Base-by-base conservation (phyloP, 2,329 filamentous ascomycete genomes). In the Myriosclerotinia scirpicola region DNA sequence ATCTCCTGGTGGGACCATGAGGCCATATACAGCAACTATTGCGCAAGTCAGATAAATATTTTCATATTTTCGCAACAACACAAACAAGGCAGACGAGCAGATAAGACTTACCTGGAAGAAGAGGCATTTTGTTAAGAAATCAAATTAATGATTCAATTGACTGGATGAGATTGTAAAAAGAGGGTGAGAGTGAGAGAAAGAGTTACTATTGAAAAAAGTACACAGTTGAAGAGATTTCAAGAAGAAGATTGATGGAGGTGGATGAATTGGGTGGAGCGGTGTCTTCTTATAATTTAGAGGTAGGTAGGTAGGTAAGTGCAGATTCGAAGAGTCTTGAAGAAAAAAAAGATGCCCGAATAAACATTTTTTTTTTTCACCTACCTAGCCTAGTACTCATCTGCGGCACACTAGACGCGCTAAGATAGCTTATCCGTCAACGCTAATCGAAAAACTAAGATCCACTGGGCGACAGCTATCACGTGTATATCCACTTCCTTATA, bases 1-100 rank as follows among this genome's bases (percentile, higher is more conserved):
- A 80, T 92, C 91, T 77, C 90, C 92, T 74, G 91, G 85, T 74
- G 93, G 93, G 80, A 98, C 91, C 83, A 92, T 89, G 73, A 97
- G 90, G 81, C 93, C 93, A 79, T 95, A 99, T 78, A 98, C 85
- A 78, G 91, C 91, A 79, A 95, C 90, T 76, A 67, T 65, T 50
- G 14, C 55, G 63, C 22, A 54, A 50, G 65, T 77, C 84, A 85
- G 73, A 70, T 67, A 20, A 46, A 42, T 52, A 36, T 46, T 54
- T 61, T 38, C 36, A 42, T 52, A 36, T 46, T 61, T 61, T 38
- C 26, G 64, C 48, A 53, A 40, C 15, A 54, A 36, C 17, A 26
- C 61, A 44, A 11, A 59, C n/a, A 55, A 56, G 61, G 54, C 60
- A 59, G 46, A 44, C 54, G 26, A 42, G 44, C 17, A 20, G 34